Base-by-base conservation (phyloP, 305 asterid species). In the Salvia sclarea region DNA sequence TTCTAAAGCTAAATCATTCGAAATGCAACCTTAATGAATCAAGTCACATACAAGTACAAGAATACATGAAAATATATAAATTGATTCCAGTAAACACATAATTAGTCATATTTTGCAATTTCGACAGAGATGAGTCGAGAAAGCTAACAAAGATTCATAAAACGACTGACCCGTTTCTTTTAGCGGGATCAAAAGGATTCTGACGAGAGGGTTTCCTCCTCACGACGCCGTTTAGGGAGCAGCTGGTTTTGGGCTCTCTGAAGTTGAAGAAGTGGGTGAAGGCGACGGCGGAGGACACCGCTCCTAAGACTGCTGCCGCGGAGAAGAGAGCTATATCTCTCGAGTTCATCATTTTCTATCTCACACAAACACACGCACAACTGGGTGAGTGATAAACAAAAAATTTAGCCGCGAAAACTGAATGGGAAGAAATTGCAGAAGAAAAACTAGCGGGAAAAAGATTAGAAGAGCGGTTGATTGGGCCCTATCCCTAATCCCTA, bases 111-210 rank as follows among this genome's bases (percentile, higher is more conserved):
- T 67, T 17, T 17, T 21, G 48, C 44, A 28, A 30, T 22, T 37
- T 43, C 13, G 13, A 25, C 41, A n/a, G 18, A 17, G 38, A 17
- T 37, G 13, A 45, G 17, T 0, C 0, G 45, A 35, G 17, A 65
- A 67, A 48, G 35, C 24, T 9, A 14, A 22, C 2, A 2, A 17
- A 10, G 35, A 16, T 11, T 40, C 6, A n/a, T 11, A 61, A 60
- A 0, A 2, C 8, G n/a, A 78, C 88, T 54, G 14, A 92, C 96
- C 96, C 95, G 79, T 79, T 73, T 30, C 96, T 79, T 75, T 87
- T 92, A 5, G 85, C 68, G 64, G 94, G 81, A 81, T 92, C 95
- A 41, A 80, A 87, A 18, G 96, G 96, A 79, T 73, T 75, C 75
- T n/a, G 79, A 12, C 81, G 59, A 25, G 83, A 75, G 62, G 68